Conservation (phyloP, 2,329 filamentous ascomycete species). For the Pleoardoris graminearum region DNA sequence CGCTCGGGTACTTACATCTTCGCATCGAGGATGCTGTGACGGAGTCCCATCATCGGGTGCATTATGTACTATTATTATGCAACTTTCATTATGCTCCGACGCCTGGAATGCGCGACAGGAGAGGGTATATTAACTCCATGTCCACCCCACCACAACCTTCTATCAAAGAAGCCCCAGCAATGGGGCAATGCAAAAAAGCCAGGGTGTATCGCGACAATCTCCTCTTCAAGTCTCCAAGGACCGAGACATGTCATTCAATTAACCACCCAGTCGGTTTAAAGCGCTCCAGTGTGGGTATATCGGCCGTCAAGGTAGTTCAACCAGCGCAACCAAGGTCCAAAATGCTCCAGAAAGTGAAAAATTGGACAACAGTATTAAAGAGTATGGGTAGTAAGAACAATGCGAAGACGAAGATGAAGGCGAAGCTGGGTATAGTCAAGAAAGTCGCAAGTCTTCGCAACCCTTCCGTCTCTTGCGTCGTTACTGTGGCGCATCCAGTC, state of each 20-base stretch:
- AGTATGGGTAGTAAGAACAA: not conserved
- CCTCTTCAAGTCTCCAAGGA: not conserved
- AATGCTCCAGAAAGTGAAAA: not conserved
- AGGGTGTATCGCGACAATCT: not conserved
- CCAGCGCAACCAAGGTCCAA: not conserved
- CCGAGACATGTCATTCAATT: not conserved
- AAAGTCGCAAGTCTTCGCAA: no score
- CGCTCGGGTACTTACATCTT: not conserved
- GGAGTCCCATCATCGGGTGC: no score
- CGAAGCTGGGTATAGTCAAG: not conserved
- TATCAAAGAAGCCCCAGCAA: no score
- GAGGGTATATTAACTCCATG: not conserved
- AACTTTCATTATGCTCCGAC: not conserved
- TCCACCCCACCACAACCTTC: no score
- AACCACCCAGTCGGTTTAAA: not conserved
- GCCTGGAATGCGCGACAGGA: not conserved
- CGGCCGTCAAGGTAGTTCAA: not conserved
- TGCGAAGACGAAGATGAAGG: not conserved
- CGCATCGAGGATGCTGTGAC: no score
- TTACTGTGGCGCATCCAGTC: constrained; percentile 5
- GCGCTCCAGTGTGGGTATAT: constrained; percentile 4
- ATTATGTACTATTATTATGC: no score
- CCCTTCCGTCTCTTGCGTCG: constrained; percentile 1
- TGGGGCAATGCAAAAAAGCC: not conserved
- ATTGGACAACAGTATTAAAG: not conserved